Conservation (phyloP, 228 moss, liverwort and hornwort genomes). For the Sphagnum magellanicum region DNA sequence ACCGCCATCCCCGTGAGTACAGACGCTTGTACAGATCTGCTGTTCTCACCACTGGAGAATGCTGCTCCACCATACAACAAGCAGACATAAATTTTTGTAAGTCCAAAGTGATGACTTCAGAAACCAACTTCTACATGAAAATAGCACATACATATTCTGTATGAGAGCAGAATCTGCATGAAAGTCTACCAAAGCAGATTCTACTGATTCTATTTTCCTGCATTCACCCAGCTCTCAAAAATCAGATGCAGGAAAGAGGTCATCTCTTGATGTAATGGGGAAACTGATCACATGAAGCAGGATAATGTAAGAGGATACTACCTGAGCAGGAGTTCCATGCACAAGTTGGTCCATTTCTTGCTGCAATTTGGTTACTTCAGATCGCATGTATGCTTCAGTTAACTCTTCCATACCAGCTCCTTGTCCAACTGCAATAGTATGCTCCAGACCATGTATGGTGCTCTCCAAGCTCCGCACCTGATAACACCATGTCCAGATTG, state of each 20-base stretch:
- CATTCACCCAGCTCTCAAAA: no score
- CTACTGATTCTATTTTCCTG: no score
- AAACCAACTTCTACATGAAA: no score
- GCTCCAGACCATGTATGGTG: conserved; percentile 83
- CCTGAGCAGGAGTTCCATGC: conserved; percentile 78
- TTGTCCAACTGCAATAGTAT: conserved; percentile 85
- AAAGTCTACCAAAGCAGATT: background rate
- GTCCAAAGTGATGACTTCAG: background rate
- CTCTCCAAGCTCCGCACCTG: conserved; percentile 95
- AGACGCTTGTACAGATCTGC: conserved; percentile 89
- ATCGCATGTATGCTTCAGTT: conserved; percentile 82
- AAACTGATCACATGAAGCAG: background rate
- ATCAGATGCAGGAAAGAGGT: no score
- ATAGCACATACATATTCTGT: background rate
- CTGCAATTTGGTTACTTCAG: conserved; percentile 78
- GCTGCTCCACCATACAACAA: conserved; percentile 27
- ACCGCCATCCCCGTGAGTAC: conserved; percentile 87
- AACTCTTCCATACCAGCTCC: conserved; percentile 85
- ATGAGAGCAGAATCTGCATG: conserved; percentile 1
- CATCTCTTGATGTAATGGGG: no score
- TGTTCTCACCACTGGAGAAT: conserved; percentile 72
- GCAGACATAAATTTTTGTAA: background rate
- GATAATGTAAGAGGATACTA: conserved; percentile 6
- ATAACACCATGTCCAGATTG: background rate
- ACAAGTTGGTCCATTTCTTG: conserved; percentile 94